A percentile compares a stretch with the other conserved stretches of the same genome.
Conservation (phyloP, 192 early-diverging fungal species). For the Coemansia sp. region DNA sequence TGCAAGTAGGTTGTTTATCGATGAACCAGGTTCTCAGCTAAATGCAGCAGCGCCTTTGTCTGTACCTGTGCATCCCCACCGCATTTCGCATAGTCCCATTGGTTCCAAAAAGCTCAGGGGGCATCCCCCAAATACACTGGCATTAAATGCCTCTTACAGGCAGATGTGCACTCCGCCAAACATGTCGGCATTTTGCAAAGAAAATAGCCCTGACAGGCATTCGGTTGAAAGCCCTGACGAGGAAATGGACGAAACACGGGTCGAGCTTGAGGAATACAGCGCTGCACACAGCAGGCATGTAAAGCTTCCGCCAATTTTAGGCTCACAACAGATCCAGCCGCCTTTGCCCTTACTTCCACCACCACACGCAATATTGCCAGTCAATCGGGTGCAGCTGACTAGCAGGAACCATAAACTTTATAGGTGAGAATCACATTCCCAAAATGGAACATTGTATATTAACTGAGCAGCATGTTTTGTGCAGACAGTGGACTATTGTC, state of each 20-base stretch:
- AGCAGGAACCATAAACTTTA: no score
- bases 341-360: constrained; percentile 6
- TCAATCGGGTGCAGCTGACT: no score
- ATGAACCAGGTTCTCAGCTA: no score
- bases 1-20: no score
- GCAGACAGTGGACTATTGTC: no score
- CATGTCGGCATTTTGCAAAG: background rate
- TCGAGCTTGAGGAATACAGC: constrained; percentile 16
- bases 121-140: no score
- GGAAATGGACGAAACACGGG: constrained; percentile 27
- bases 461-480: no score
- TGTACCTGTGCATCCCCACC: no score
- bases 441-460: no score
- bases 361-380: background rate
- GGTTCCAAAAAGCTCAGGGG: background rate
- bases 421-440: no score
- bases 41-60: background rate
- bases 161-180: background rate
- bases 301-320: constrained; percentile 3
- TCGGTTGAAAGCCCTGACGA: background rate
- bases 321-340: constrained; percentile 2
- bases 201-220: background rate
- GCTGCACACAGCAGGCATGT: background rate
- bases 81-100: background rate
- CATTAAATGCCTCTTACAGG: no score